These are phyloP conservation scores for Lavandula angustifolia DNA, from an alignment of 257 asterid genomes.

Conservation along the genomic window DNA sequence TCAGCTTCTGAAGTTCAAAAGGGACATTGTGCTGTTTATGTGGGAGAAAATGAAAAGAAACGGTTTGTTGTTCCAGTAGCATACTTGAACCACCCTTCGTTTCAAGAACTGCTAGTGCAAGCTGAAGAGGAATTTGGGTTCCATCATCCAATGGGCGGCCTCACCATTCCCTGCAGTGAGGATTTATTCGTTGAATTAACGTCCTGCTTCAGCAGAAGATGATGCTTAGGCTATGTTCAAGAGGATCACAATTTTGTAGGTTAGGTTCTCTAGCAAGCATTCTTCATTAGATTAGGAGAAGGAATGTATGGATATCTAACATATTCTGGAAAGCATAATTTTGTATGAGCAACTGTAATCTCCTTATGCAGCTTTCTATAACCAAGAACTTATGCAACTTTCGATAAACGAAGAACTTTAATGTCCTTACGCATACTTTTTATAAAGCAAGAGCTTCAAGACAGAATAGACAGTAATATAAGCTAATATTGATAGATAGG, in stretches of 20 bases:
- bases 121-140: too few species aligned
- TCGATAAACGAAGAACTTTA: too few species aligned
- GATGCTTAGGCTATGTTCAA: background rate
- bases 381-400: too few species aligned
- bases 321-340: background rate
- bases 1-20: constrained; percentile 22
- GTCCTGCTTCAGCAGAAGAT: background rate
- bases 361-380: too few species aligned
- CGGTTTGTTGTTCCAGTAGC: too few species aligned
- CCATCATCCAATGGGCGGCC: constrained; percentile 36
- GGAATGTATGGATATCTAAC: background rate
- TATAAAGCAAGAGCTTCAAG: too few species aligned
- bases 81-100: too few species aligned
- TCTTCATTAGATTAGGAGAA: background rate
- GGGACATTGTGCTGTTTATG: background rate
- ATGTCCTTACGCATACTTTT: too few species aligned
- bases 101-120: too few species aligned
- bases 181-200: constrained; percentile 34
- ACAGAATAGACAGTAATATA: too few species aligned
- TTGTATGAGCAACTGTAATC: background rate
- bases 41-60: constrained; percentile 22
- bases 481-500: too few species aligned
- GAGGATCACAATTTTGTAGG: background rate
- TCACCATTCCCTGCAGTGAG: constrained; percentile 38
- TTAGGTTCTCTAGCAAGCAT: background rate